Evolutionary conservation across 768 basidiomycete genomes (phyloP).

Genomic region (Mycena galericulata): DNA sequence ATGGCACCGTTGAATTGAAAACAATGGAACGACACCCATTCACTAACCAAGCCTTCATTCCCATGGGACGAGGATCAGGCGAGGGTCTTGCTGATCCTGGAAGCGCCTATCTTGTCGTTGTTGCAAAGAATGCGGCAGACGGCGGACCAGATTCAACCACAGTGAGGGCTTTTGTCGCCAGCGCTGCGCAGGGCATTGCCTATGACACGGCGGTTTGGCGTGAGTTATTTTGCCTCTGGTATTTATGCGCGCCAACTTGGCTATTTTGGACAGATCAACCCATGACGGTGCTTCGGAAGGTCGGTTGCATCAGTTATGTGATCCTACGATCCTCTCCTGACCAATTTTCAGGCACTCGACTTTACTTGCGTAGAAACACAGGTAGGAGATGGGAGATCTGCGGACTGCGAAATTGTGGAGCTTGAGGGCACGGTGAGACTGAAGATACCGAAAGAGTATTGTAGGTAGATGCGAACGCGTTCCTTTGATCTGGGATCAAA

Average conservation of each 20-base stretch:
- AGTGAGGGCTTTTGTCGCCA: slow-evolving; percentile 86
- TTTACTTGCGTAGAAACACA: slow-evolving; percentile 95
- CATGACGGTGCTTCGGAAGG: slow-evolving; percentile 84
- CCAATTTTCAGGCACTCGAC: slow-evolving; percentile 69
- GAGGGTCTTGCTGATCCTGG: slow-evolving; percentile 38
- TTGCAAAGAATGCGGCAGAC: slow-evolving; percentile 81
- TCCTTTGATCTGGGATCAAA: slow-evolving; percentile 5
- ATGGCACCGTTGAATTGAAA: slow-evolving; percentile 68
- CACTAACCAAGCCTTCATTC: slow-evolving; percentile 94
- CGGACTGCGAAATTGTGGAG: slow-evolving; percentile 90
- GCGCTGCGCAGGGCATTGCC: slow-evolving; percentile 84
- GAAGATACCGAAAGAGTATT: slow-evolving; percentile 41
- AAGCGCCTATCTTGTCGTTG: slow-evolving; percentile 81
- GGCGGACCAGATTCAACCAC: slow-evolving; percentile 83
- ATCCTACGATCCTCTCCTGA: slow-evolving; percentile 34
- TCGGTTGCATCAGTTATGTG: slow-evolving; percentile 45
- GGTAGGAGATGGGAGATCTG: slow-evolving; percentile 78
- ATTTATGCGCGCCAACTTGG: slow-evolving; percentile 16
- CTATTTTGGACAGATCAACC: slow-evolving; percentile 79
- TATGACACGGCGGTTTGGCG: slow-evolving; percentile 92
- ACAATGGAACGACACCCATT: slow-evolving; percentile 91
- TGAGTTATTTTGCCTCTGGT: slow-evolving; percentile 57
- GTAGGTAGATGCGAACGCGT: neutral
- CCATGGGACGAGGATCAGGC: slow-evolving; percentile 80
- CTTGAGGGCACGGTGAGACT: slow-evolving; percentile 52